Percentiles rank a stretch among this genome's conserved stretches.
phyloP scores from a whole-genome alignment of 1,284 basidiomycete species.

The Trametes hirsuta region DNA sequence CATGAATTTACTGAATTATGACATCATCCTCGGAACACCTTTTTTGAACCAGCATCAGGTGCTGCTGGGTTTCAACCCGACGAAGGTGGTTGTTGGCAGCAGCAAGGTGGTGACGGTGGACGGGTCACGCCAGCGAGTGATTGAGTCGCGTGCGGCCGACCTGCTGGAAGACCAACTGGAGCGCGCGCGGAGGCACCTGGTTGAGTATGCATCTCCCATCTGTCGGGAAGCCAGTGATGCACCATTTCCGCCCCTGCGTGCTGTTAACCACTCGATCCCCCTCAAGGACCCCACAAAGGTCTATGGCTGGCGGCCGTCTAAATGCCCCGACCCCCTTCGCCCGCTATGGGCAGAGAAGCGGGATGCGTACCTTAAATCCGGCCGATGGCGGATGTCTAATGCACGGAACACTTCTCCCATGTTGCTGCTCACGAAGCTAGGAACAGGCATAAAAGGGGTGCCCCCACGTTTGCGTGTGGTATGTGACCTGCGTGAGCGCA shows the following conservation, averaged over 20 bases:
- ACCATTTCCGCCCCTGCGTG: background rate
- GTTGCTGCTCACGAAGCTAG: slow-evolving; percentile 35
- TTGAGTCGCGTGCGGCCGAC: background rate
- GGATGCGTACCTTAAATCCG: slow-evolving; percentile 32
- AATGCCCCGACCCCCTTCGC: background rate
- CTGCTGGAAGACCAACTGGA: background rate
- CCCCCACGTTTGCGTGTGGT: slow-evolving; percentile 35
- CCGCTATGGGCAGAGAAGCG: slow-evolving; percentile 29
- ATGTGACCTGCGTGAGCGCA: slow-evolving; percentile 34
- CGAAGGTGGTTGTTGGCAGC: background rate
- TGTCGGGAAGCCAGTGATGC: background rate
- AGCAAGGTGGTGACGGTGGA: background rate
- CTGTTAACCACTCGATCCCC: background rate
- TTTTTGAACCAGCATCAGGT: slow-evolving; percentile 1
- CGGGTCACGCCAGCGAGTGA: background rate
- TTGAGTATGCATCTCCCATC: background rate
- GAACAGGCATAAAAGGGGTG: slow-evolving; percentile 20
- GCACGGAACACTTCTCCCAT: slow-evolving; percentile 40
- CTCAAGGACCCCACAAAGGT: slow-evolving; percentile 5
- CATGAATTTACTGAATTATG: slow-evolving; percentile 26
- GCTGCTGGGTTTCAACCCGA: background rate
- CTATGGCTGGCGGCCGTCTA: background rate
- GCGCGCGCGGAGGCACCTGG: background rate
- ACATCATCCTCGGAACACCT: slow-evolving; percentile 19
- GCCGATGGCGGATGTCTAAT: slow-evolving; percentile 33